phyloP scores from a whole-genome alignment of 78 protist genomes.

The Creolimax fragrantissima region DNA sequence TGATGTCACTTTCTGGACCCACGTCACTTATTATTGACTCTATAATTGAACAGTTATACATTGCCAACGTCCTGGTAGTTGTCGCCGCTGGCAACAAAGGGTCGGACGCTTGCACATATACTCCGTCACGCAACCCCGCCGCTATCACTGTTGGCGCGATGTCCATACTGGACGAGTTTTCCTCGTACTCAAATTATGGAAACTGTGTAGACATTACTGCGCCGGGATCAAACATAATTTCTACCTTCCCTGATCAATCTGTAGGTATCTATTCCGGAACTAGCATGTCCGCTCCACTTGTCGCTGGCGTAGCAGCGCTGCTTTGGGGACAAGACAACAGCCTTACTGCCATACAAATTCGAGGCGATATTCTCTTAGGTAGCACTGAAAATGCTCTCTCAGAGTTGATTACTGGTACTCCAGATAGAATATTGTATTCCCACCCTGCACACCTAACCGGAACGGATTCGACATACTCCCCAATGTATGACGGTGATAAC shows the following conservation, averaged over 20 bases:
- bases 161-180: neutral
- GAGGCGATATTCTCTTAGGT: too few relatives aligned
- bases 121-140: slow-evolving; percentile 8
- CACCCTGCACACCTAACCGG: too few relatives aligned
- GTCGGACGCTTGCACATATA: neutral
- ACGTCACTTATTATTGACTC: neutral
- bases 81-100: slow-evolving; percentile 24
- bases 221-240: neutral
- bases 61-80: neutral
- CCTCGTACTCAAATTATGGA: slow-evolving; percentile 24
- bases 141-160: slow-evolving; percentile 19
- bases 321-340: neutral
- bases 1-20: neutral
- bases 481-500: too few relatives aligned
- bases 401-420: too few relatives aligned
- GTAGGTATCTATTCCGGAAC: neutral
- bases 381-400: too few relatives aligned
- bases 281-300: neutral
- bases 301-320: slow-evolving; percentile 14
- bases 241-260: neutral
- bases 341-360: neutral
- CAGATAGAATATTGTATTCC: too few relatives aligned
- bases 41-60: neutral
- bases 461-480: too few relatives aligned
- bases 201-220: slow-evolving; percentile 5